Evolutionary conservation across 129 eudicot species (phyloP), one percentile per base, ranked within the genome.

Genomic region (Ambrosia trifida): DNA sequence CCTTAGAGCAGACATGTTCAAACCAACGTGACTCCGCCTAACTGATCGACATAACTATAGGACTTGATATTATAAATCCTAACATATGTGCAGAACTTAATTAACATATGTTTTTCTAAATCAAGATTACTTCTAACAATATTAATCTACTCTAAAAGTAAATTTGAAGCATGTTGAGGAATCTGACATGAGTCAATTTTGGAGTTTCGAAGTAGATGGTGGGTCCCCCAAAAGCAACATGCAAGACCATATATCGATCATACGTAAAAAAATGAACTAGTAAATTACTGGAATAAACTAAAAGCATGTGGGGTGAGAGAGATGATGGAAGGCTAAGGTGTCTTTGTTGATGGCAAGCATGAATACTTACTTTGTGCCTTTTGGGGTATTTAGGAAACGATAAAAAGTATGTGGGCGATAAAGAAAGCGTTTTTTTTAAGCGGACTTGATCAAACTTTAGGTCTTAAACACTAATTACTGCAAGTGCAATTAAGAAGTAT

Each of bases 341-440:
- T 40, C 44, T 40, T 40, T 59, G 61, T 72, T 46, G 60, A 72
- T 32, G 16, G 19, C 59, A 47, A 45, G 67, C 76, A 72, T 72
- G 60, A 59, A 59, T 72, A 72, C 69, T 60, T 60, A 60, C 33
- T 17, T 60, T 72, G 57, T 60, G 35, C n/a, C 19, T 13, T 73
- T 73, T 3, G n/a, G 38, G 61, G 38, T 32, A 73, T 73, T 62
- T 47, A 33, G 49, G 19, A 19, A 63, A 63, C 30, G 19, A 73
- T 62, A 73, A 11, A 60, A 50, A 73, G 64, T 64, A 63, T 63
- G 63, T 64, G 70, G 70, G 63, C 70, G 32, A 32, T 63, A 63
- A 63, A 73, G 78, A 63, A 73, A 63, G 78, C 78, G 78, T 73
- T 63, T 11, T 62, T 63, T 63, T 50, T 41, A 73, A 73, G 78